Evolutionary conservation across 306 rosid species (phyloP).

Genomic region (cucumber (Cucumis sativus)): DNA sequence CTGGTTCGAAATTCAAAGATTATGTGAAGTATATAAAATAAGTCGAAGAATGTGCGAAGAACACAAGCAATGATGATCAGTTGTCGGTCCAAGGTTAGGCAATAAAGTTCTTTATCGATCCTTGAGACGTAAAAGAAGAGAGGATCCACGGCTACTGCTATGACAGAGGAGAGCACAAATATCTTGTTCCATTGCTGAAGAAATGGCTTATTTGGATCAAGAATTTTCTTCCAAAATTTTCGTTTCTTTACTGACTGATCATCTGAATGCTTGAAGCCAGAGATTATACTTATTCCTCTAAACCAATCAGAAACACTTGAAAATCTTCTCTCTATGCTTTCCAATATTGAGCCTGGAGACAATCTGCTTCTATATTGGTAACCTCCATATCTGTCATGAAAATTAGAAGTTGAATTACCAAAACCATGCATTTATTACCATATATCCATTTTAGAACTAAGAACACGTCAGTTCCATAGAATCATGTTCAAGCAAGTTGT

Average conservation of each 20-base stretch:
- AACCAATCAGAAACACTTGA: slow-evolving; percentile 14
- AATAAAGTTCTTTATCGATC: slow-evolving; percentile 12
- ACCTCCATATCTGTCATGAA: slow-evolving; percentile 7
- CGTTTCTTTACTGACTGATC: slow-evolving; percentile 17
- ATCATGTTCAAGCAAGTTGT: neutral
- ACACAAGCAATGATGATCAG: slow-evolving; percentile 42
- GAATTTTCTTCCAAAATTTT: slow-evolving; percentile 23
- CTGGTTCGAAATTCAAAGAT: slow-evolving; percentile 74
- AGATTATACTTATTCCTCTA: slow-evolving; percentile 4
- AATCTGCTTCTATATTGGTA: slow-evolving; percentile 20
- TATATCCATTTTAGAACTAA: neutral
- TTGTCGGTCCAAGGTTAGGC: slow-evolving; percentile 25
- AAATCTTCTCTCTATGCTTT: slow-evolving; percentile 14
- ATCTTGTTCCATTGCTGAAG: slow-evolving; percentile 86
- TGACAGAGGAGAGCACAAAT: slow-evolving; percentile 56
- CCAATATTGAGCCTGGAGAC: slow-evolving; percentile 11
- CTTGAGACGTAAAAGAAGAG: slow-evolving; percentile 60
- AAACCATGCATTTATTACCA: neutral
- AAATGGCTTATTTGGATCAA: slow-evolving; percentile 63
- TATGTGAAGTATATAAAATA: slow-evolving; percentile 56
- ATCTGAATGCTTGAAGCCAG: slow-evolving; percentile 7
- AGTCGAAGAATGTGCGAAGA: slow-evolving; percentile 69
- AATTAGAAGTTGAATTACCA: neutral
- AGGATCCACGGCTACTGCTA: slow-evolving; percentile 72
- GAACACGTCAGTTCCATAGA: neutral